Base-by-base conservation (phyloP, 2,329 filamentous ascomycete genomes). In the Aspergillus fijiensis region DNA sequence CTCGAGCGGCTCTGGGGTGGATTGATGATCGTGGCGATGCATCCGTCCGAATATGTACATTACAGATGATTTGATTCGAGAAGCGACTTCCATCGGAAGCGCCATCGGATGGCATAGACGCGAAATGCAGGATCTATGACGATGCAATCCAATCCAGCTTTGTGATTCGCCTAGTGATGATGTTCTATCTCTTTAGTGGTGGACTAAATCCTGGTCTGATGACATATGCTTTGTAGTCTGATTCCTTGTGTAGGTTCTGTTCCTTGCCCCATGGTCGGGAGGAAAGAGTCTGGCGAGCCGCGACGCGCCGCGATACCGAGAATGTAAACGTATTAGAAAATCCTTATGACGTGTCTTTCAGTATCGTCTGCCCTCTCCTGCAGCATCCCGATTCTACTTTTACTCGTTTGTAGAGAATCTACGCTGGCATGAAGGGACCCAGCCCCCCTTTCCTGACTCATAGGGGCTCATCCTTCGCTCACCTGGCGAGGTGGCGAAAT, bases 101-200 rank as follows among this genome's bases (percentile, higher is more conserved):
- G 67, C 65, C 70, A 72, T 65, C 65, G 68, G 71, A 70, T 73
- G 72, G 67, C 70, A 73, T 70, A 70, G 70, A 73, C 69, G 66
- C 69, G 64, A 70, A 73, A 70, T 69, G 65, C 70, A 68, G 69
- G 70, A 59, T 67, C 61, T 65, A 64, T 62, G 61, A 63, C 49
- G 54, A 61, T 47, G 55, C 51, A 62, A 68, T 70, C 63, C 66
- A 69, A 62, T 63, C 55, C 54, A 60, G 57, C 39, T 52, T 59
- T 54, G 35, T 51, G 42, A 55, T 55, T 51, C 39, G 39, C 39
- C 39, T 19, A 19, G 16, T 48, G 51, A 39, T 48, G 25, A 27
- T 45, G 3, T 49, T n/a, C 21, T 55, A 51, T n/a, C 21, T 1
- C 23, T 27, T 57, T 23, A 45, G 19, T 14, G 21, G 58, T 60